A percentile compares a stretch with the other conserved stretches of the same genome.
Evolutionary conservation across 208 protist species (phyloP).

Genomic region (Crithidia brevicula): DNA sequence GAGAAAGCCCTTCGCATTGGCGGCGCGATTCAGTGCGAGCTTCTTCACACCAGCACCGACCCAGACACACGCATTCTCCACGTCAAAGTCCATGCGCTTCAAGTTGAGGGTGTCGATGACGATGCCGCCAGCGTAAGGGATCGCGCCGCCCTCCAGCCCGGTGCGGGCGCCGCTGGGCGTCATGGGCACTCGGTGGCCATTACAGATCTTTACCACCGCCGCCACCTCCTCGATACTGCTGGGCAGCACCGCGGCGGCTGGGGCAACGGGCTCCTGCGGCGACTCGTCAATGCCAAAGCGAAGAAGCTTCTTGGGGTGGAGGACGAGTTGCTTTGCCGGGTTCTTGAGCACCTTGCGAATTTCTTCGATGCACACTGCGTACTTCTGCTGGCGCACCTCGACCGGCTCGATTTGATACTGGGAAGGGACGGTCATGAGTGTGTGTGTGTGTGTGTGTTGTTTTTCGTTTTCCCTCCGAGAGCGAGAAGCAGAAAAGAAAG

Average conservation of each 20-base stretch:
- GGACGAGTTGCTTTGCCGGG: conserved; percentile 43
- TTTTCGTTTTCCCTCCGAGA: neutral
- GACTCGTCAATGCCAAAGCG: conserved; percentile 45
- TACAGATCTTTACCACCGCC: conserved; percentile 39
- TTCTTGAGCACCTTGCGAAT: conserved; percentile 30
- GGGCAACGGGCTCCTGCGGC: conserved; percentile 23
- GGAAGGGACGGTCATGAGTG: neutral
- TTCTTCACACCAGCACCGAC: conserved; percentile 72
- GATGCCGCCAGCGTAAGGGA: conserved; percentile 57
- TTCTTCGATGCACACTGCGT: conserved; percentile 33
- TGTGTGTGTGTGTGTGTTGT: neutral
- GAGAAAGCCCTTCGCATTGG: conserved; percentile 37
- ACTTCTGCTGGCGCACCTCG: conserved; percentile 40
- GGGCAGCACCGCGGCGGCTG: conserved; percentile 39
- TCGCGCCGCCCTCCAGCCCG: conserved; percentile 57
- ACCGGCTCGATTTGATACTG: conserved; percentile 31
- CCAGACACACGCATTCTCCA: conserved; percentile 64
- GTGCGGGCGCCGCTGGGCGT: conserved; percentile 58
- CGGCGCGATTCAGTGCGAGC: conserved; percentile 40
- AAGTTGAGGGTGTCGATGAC: conserved; percentile 59
- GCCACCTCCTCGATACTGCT: conserved; percentile 34
- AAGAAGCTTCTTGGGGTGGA: conserved; percentile 32
- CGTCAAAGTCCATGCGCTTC: conserved; percentile 45
- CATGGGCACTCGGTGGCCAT: conserved; percentile 46
- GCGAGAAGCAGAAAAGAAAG: neutral